Base-by-base conservation (phyloP, 768 basidiomycete genomes). In the Pholiota conissans region DNA sequence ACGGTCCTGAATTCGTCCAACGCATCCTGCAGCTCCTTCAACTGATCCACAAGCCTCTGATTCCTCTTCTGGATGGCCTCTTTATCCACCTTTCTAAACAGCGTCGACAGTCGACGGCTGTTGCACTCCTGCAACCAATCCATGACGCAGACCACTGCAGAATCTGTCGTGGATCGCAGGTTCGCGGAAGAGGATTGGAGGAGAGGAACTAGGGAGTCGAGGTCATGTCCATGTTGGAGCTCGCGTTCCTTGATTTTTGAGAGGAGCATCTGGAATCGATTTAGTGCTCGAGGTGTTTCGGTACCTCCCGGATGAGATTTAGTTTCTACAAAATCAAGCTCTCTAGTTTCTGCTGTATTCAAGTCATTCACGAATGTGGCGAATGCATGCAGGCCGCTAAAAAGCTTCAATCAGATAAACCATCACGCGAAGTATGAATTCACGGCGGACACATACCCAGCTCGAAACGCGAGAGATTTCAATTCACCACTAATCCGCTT, bases 131-230 rank as follows among this genome's bases (percentile, higher is more conserved):
- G 54, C 7, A 80, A 65, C 78, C 78, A 79, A 5, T 65, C 68
- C 1, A 61, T 61, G 4, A 71, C 34, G 1, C 54, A 64, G 0
- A 42, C 46, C 3, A 75, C 24, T 0, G 64, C 71, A 1, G 59
- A 62, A 18, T 71, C 69, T 24, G 74, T 75, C 0, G 74, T 67
- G 1, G 47, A 47, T 6, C 79, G 72, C 4, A 81, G 66, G 0
- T 68, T 66, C 1, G 60, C 62, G 8, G 79, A 78, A 6, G 74
- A 70, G 3, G 63, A 45, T 0, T 66, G 67, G n/a, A 81, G 67
- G 35, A 80, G 74, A 14, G 78, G 79, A 9, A 79, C 66, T 16
- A 78, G 69, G 0, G 71, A 63, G 52, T 77, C 74, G 14, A 81
- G 68, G 52, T 73, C 72, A 56, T 81, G 78, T 0, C 79, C 79